phyloP scores from a whole-genome alignment of 2,329 filamentous ascomycete genomes.

The Magnaporthiopsis incrustans region DNA sequence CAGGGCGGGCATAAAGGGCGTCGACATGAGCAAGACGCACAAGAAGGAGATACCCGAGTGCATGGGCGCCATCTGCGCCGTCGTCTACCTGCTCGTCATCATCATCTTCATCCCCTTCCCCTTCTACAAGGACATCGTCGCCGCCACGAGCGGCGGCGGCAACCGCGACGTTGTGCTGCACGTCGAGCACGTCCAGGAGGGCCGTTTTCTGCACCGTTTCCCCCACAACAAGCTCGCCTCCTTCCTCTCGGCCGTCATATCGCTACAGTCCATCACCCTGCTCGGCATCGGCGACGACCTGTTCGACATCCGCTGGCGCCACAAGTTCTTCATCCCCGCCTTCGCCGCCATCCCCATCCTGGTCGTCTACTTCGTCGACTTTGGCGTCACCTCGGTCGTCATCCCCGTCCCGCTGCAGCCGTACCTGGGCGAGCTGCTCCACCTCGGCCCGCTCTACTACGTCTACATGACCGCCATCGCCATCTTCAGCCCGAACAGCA shows the following conservation, averaged over 20 bases:
- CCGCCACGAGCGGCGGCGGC: conserved; percentile 85
- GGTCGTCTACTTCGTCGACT: conserved; percentile 97
- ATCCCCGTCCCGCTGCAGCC: conserved; percentile 78
- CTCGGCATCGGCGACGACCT: conserved; percentile 92
- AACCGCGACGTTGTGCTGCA: conserved; percentile 81
- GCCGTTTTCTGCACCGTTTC: conserved; percentile 82
- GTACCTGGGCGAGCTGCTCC: conserved; percentile 76
- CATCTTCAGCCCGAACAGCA: conserved; percentile 97
- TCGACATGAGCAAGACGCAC: conserved; percentile 67
- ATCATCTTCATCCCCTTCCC: conserved; percentile 94
- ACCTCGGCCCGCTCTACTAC: conserved; percentile 82
- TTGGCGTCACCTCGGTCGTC: conserved; percentile 92
- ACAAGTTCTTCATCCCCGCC: conserved; percentile 97
- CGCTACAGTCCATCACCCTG: conserved; percentile 81
- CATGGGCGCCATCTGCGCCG: conserved; percentile 89
- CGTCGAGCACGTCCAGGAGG: conserved; percentile 66
- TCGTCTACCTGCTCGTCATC: conserved; percentile 82
- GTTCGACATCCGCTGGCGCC: conserved; percentile 96
- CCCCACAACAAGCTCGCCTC: conserved; percentile 94
- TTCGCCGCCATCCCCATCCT: conserved; percentile 90
- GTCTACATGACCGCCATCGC: conserved; percentile 92
- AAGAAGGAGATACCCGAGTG: conserved; percentile 82
- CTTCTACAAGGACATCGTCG: conserved; percentile 97
- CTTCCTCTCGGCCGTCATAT: conserved; percentile 88
- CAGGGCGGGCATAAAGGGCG: conserved; percentile 78